Conservation (phyloP, 2,329 filamentous ascomycete species). For the Didymella sp. region DNA sequence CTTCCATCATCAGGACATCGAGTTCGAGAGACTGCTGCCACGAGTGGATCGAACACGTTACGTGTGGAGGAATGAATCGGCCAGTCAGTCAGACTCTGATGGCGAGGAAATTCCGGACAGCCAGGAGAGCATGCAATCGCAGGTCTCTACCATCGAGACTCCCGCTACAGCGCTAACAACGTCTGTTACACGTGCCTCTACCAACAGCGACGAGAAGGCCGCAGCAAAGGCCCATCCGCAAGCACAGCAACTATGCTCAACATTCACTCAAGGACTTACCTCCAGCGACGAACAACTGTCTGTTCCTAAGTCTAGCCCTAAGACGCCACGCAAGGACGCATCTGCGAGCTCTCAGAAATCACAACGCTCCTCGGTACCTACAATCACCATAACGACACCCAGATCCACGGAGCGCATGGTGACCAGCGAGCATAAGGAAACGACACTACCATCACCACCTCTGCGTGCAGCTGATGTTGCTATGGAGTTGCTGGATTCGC, state of each 20-base stretch:
- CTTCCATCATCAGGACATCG: slow-evolving; percentile 11
- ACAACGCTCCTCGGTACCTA: not conserved
- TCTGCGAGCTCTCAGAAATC: not conserved
- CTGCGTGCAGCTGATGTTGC: not conserved
- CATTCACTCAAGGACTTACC: too few relatives aligned
- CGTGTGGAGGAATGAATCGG: not conserved
- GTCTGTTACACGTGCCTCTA: not conserved
- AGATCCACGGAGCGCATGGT: not conserved
- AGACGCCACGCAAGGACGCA: not conserved
- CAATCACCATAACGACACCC: not conserved
- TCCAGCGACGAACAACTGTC: not conserved
- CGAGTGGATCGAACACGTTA: slow-evolving; percentile 10
- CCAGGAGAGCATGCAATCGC: not conserved
- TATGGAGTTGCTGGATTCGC: not conserved
- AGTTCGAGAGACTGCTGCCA: slow-evolving; percentile 6
- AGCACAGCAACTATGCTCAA: not conserved
- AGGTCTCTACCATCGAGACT: not conserved
- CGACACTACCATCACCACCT: not conserved
- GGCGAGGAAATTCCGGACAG: not conserved
- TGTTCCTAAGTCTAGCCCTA: not conserved
- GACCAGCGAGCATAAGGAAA: not conserved
- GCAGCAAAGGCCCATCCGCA: not conserved
- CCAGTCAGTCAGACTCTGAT: not conserved
- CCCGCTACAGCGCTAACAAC: not conserved
- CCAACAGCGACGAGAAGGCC: not conserved